Conservation (phyloP, 768 basidiomycete species). For the Tylopilus subfusipes region DNA sequence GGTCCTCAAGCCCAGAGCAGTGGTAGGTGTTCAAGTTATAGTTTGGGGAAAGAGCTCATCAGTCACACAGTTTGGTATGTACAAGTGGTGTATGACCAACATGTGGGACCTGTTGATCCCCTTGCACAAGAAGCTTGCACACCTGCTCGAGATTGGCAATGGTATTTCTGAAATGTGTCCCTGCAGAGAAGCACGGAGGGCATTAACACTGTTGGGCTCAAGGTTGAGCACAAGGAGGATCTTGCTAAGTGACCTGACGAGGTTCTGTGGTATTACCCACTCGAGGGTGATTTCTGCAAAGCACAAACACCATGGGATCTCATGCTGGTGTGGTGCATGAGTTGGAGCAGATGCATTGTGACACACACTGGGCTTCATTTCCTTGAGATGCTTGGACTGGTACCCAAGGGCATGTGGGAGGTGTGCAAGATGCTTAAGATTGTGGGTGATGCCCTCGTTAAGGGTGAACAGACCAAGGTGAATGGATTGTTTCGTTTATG, state of each 20-base stretch:
- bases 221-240: conserved; percentile 89
- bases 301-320: conserved; percentile 94
- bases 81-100: conserved; percentile 99
- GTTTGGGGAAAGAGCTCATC: not conserved
- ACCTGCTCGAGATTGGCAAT: conserved; percentile 90
- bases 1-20: conserved; percentile 93
- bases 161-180: conserved; percentile 98
- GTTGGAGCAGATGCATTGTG: conserved; percentile 78
- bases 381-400: conserved; percentile 71
- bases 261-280: conserved; percentile 93
- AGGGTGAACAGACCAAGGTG: conserved; percentile 85
- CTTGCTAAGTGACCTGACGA: conserved; percentile 78
- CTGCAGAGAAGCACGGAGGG: conserved; percentile 63
- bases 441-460: conserved; percentile 74
- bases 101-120: conserved; percentile 83
- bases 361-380: conserved; percentile 76
- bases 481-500: conserved; percentile 15
- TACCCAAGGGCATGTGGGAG: conserved; percentile 90
- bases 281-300: conserved; percentile 90
- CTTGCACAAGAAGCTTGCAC: conserved; percentile 84
- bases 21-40: conserved; percentile 50
- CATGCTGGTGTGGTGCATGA: conserved; percentile 85
- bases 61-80: conserved; percentile 79
- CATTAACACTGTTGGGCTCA: conserved; percentile 83
- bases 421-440: conserved; percentile 86